A percentile compares a stretch with the other conserved stretches of the same genome.
These are phyloP conservation scores for Alloascoidea hylecoeti DNA, from an alignment of 805 yeast genomes.

Conservation along the genomic window DNA sequence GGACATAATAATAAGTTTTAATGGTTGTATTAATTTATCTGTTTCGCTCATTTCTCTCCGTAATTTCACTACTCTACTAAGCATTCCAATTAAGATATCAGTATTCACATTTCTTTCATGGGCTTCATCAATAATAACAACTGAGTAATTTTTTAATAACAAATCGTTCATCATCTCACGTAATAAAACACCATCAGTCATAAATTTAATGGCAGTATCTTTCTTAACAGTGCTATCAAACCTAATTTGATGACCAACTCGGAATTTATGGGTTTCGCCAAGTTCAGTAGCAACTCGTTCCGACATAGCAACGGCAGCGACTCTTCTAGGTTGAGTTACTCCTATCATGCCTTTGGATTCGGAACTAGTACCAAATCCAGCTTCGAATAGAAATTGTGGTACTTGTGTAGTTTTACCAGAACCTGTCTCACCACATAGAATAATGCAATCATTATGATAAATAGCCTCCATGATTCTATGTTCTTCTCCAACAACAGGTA, in stretches of 20 bases:
- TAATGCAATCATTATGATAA: slow-evolving; percentile 79
- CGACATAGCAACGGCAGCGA: slow-evolving; percentile 89
- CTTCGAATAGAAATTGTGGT: slow-evolving; percentile 88
- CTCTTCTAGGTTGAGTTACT: slow-evolving; percentile 90
- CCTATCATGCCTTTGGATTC: slow-evolving; percentile 91
- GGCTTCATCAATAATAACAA: slow-evolving; percentile 89
- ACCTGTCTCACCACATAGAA: slow-evolving; percentile 96
- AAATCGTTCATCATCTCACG: slow-evolving; percentile 91
- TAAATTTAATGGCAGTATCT: slow-evolving; percentile 66
- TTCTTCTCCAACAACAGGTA: slow-evolving; percentile 88
- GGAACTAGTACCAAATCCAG: slow-evolving; percentile 68
- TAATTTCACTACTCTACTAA: slow-evolving; percentile 70
- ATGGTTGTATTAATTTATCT: slow-evolving; percentile 35
- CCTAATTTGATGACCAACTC: slow-evolving; percentile 73
- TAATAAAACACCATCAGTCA: slow-evolving; percentile 90
- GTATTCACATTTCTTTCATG: slow-evolving; percentile 95
- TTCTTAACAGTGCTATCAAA: slow-evolving; percentile 56
- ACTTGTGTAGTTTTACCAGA: slow-evolving; percentile 98
- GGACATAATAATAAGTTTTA: slow-evolving; percentile 88
- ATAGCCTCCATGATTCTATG: slow-evolving; percentile 92
- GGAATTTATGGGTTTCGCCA: slow-evolving; percentile 48
- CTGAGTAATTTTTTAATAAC: slow-evolving; percentile 66
- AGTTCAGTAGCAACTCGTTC: slow-evolving; percentile 64
- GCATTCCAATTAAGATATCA: slow-evolving; percentile 88
- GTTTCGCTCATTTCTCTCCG: slow-evolving; percentile 30